These are phyloP conservation scores for Nemania bipapillata DNA, from an alignment of 2,329 filamentous ascomycete species.

Conservation along the genomic window DNA sequence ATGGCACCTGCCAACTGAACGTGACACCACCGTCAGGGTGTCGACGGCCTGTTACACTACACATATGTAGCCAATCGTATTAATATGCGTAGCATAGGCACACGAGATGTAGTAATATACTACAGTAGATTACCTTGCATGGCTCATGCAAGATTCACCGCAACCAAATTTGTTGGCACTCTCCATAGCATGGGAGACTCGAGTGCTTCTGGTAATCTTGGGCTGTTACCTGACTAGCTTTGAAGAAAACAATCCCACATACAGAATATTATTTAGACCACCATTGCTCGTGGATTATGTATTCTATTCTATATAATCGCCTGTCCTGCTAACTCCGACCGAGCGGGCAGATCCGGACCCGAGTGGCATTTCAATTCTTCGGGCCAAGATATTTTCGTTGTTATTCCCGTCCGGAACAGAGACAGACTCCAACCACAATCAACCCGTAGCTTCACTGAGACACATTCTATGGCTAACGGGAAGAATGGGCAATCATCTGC, in stretches of 20 bases:
- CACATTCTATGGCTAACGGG: not conserved
- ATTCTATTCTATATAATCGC: too few species aligned
- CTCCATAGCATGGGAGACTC: not conserved
- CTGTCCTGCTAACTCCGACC: too few species aligned
- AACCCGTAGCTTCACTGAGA: conserved; percentile 2
- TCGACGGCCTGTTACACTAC: not conserved
- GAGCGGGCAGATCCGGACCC: not conserved
- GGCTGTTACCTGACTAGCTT: not conserved
- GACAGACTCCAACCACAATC: not conserved
- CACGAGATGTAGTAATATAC: not conserved
- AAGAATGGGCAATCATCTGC: conserved; percentile 14
- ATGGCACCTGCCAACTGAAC: not conserved
- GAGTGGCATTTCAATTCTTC: not conserved
- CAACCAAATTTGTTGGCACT: not conserved
- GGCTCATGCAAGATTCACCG: conserved; percentile 19
- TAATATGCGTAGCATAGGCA: not conserved
- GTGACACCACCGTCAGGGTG: not conserved
- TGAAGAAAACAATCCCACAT: too few species aligned
- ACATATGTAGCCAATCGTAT: not conserved
- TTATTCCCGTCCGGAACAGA: not conserved
- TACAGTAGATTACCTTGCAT: not conserved
- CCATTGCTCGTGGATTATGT: too few species aligned
- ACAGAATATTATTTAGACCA: too few species aligned
- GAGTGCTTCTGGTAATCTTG: not conserved
- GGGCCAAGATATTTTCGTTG: not conserved